These are phyloP conservation scores for Chlamydomonas sp. DNA, from an alignment of 139 green algal species.

Conservation along the genomic window DNA sequence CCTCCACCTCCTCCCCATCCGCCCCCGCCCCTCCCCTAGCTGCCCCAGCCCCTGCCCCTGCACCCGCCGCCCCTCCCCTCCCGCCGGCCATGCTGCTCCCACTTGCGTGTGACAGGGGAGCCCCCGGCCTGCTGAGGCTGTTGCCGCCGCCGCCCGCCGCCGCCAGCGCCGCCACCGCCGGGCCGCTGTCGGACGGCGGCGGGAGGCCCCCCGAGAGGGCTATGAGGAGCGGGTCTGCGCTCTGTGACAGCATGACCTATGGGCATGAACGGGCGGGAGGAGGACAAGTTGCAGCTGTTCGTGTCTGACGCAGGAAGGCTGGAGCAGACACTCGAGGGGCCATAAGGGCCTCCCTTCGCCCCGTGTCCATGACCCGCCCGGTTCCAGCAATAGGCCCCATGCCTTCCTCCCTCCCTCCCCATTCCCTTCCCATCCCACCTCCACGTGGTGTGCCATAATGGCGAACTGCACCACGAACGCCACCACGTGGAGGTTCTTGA, in stretches of 20 bases:
- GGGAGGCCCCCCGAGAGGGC: not conserved
- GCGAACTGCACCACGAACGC: constrained; percentile 56
- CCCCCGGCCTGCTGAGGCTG: no score
- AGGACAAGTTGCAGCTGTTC: constrained; percentile 5
- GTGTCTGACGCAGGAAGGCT: not conserved
- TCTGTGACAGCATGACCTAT: constrained; percentile 14
- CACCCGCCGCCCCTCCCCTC: not conserved
- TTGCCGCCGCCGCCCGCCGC: not conserved
- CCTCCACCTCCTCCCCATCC: not conserved
- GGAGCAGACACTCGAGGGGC: no score
- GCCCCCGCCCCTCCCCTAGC: not conserved
- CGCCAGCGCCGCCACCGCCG: not conserved
- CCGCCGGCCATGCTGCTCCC: not conserved
- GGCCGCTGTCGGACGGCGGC: not conserved
- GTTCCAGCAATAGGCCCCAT: not conserved
- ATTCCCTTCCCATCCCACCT: constrained; percentile 25
- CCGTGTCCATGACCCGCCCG: no score
- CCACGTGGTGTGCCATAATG: constrained; percentile 52
- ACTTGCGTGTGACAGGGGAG: no score
- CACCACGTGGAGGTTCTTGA: constrained; percentile 59
- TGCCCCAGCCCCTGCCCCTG: not conserved
- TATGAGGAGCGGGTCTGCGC: not conserved
- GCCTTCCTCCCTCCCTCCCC: not conserved
- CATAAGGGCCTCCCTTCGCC: no score
- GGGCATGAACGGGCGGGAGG: not conserved